Evolutionary conservation across 2,329 filamentous ascomycete genomes (phyloP), one percentile per base, ranked within the genome.

Genomic region (Paecilomyces variotii): DNA sequence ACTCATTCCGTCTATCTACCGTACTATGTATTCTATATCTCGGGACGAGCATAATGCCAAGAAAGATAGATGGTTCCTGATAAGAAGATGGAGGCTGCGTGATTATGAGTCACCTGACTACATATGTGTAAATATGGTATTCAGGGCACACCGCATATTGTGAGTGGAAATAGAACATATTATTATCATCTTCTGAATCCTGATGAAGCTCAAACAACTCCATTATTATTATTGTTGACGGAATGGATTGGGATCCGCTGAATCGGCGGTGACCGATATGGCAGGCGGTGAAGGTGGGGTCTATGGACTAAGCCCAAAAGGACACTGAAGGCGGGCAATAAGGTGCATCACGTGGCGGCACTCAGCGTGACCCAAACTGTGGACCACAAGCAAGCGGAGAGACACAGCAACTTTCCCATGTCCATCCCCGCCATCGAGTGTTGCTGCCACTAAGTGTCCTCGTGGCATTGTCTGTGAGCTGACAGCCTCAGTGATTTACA

Each of bases 281-380:
- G 27, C 27, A 26, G 27, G 53, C 27, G 53, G 53, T 32, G 27
- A 30, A 32, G 25, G 53, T 12, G 32, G 27, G 27, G 53, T 45
- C 14, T 2, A 7, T 3, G 0, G 14, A 52, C 50, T 52, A 52
- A 27, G n/a, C 50, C 50, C 0, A 24, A 52, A 26, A 4, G 2
- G 27, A 4, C 24, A 3, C 2, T 2, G 30, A 32, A 32, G 10
- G 54, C 32, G 28, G 24, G 30, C 27, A 53, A 26, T 59, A 59
- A 59, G 58, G 55, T 57, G 51, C 55, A 57, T 59, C 58, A 59
- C 58, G 58, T 59, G 58, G 51, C n/a, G 55, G 55, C 35, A 53
- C 32, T 53, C 12, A 53, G 57, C 57, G 56, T 56, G 53, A 58
- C 50, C 32, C 57, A 56, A 49, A 56, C 34, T 55, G 50, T 28